Evolutionary conservation across 1,284 basidiomycete species (phyloP).

Genomic region (Leccinum subspadiceum): DNA sequence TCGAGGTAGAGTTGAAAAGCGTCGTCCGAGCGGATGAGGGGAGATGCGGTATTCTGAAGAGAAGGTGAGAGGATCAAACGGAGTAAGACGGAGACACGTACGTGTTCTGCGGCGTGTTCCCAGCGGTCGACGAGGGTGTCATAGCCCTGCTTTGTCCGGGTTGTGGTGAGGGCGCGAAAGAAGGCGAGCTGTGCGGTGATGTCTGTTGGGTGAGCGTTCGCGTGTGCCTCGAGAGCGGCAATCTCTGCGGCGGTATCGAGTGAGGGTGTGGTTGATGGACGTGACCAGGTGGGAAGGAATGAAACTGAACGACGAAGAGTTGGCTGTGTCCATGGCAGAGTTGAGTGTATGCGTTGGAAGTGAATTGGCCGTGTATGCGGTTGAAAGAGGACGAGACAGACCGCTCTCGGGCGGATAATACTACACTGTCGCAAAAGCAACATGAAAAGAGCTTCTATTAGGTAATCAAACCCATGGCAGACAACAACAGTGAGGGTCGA

Average conservation of each 20-base stretch:
- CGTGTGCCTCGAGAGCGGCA: constrained; percentile 69
- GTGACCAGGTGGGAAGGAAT: constrained; percentile 46
- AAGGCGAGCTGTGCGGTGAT: constrained; percentile 64
- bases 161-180: constrained; percentile 64
- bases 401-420: background rate
- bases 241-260: constrained; percentile 68
- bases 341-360: background rate
- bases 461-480: constrained; percentile 30
- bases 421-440: background rate
- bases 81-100: constrained; percentile 39
- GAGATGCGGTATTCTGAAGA: constrained; percentile 59
- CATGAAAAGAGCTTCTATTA: background rate
- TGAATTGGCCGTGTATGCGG: background rate
- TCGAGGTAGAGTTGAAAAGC: constrained; percentile 73
- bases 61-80: background rate
- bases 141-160: constrained; percentile 56
- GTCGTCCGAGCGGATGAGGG: constrained; percentile 61
- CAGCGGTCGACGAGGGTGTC: constrained; percentile 73
- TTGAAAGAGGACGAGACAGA: background rate
- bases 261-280: constrained; percentile 44
- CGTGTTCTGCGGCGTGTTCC: constrained; percentile 79
- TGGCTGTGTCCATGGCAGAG: constrained; percentile 4
- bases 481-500: constrained; percentile 36
- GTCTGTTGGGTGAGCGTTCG: constrained; percentile 68
- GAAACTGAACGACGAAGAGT: constrained; percentile 36